A percentile compares a stretch with the other conserved stretches of the same genome.
phyloP scores from a whole-genome alignment of 768 basidiomycete genomes.

The Mycena metata region DNA sequence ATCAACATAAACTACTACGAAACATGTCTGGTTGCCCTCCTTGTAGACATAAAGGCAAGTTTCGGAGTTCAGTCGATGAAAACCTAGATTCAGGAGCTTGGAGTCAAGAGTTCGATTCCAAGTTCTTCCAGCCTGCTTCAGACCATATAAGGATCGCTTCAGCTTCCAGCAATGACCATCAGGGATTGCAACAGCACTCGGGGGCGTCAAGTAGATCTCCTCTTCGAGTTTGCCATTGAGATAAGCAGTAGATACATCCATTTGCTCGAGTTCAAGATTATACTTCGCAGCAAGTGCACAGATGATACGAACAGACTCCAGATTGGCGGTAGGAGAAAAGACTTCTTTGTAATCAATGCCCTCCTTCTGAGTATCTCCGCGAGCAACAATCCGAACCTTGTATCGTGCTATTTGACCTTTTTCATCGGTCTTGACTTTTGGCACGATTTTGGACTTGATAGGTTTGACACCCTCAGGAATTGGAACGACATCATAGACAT shows the following conservation, averaged over 20 bases:
- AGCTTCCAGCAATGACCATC: constrained; percentile 12
- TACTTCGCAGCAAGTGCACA: constrained; percentile 9
- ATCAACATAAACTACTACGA: constrained; percentile 6
- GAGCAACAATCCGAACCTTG: no score
- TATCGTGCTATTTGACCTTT: no score
- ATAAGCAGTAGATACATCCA: constrained; percentile 8
- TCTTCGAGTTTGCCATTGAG: constrained; percentile 4
- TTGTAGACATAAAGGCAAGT: no score
- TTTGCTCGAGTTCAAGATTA: constrained; percentile 7
- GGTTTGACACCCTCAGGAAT: neutral
- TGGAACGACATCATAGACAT: constrained; percentile 2
- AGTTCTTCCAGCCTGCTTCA: constrained; percentile 12
- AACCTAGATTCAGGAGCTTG: no score
- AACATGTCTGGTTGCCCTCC: neutral
- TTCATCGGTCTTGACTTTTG: no score
- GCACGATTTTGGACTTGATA: neutral
- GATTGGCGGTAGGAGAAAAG: no score
- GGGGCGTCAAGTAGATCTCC: constrained; percentile 2
- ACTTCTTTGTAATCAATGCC: no score
- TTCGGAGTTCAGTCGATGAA: no score
- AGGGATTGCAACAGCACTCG: neutral
- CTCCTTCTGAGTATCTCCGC: no score
- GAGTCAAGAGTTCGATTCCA: constrained; percentile 1
- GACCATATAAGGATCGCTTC: neutral
- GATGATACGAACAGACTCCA: constrained; percentile 5